These are phyloP conservation scores for Ramalina intermedia DNA, from an alignment of 495 filamentous ascomycete species.

Conservation along the genomic window DNA sequence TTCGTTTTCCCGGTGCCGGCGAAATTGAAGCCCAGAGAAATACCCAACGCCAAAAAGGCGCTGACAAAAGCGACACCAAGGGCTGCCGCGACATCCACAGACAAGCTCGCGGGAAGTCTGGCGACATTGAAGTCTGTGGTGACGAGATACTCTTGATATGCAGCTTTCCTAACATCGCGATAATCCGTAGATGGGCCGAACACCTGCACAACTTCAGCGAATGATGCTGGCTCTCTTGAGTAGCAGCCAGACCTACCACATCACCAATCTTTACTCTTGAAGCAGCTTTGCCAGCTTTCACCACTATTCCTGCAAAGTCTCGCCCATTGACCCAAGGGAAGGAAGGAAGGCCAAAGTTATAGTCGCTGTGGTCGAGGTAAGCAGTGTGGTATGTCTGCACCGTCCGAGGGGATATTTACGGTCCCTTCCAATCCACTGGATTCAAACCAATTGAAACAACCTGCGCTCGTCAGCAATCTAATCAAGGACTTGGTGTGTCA, in stretches of 20 bases:
- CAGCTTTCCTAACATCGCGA: constrained; percentile 47
- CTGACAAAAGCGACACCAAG: constrained; percentile 53
- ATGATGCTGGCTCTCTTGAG: background rate
- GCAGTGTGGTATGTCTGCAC: too few relatives aligned
- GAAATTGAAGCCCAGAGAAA: constrained; percentile 49
- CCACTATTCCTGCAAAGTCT: constrained; percentile 45
- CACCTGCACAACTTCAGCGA: constrained; percentile 19
- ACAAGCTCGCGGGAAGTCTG: constrained; percentile 33
- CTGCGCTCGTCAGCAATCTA: constrained; percentile 12
- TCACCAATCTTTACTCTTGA: constrained; percentile 39
- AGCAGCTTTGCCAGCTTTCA: constrained; percentile 27
- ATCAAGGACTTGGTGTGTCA: background rate
- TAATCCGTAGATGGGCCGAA: constrained; percentile 56
- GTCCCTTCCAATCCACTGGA: constrained; percentile 61
- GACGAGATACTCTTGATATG: constrained; percentile 55
- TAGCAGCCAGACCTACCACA: constrained; percentile 20
- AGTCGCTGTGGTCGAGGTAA: too few relatives aligned
- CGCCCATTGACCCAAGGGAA: constrained; percentile 35
- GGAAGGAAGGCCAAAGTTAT: too few relatives aligned
- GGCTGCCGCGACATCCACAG: constrained; percentile 38
- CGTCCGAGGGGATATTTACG: constrained; percentile 28
- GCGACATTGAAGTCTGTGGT: constrained; percentile 49
- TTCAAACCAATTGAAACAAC: constrained; percentile 48
- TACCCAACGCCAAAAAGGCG: constrained; percentile 40
- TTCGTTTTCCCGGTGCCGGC: constrained; percentile 15